Base-by-base conservation (phyloP, 257 asterid genomes). In the Nicotiana obtusifolia region DNA sequence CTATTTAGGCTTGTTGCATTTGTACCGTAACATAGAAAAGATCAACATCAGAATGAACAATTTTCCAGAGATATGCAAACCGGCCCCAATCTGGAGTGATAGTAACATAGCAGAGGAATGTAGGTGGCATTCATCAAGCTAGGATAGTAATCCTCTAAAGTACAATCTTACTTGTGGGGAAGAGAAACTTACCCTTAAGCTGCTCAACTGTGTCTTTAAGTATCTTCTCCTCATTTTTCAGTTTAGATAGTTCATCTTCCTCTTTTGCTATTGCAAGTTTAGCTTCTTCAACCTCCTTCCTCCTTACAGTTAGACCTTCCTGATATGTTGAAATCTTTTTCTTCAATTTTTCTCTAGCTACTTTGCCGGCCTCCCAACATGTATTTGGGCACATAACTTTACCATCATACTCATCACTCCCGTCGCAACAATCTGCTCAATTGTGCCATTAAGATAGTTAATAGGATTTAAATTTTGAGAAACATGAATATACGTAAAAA, bases 311-410 rank as follows among this genome's bases (percentile, higher is more conserved):
- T 62, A 89, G 90, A 85, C 99, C 99, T 89, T 94, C 92, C 85
- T 88, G 84, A 86, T 87, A 93, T 53, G 91, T 90, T 66, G 91
- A 86, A 82, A 96, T 93, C 85, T 94, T 94, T 87, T 89, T 94
- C 92, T 66, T 91, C 91, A 96, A 86, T 83, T 89, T 94, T 78
- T 96, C 97, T 89, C 99, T 86, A 68, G 97, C 98, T 57, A 84
- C 93, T 87, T 91, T 92, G 79, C 99, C 99, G 82, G 94, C 93
- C 87, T 94, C 97, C 98, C 99, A 96, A 86, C 99, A 96, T 52
- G 97, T 91, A 84, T 96, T 93, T 56, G 87, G 84, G 89, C 99
- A 96, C 89, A 90, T 89, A 47, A 87, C 81, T 81, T 86, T 91
- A 41, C 98, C 97, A 87, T 91, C 95, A 85, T 96, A 89, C 91